Conservation (phyloP, 345 rosid species). For the Aquilaria yunnanensis region DNA sequence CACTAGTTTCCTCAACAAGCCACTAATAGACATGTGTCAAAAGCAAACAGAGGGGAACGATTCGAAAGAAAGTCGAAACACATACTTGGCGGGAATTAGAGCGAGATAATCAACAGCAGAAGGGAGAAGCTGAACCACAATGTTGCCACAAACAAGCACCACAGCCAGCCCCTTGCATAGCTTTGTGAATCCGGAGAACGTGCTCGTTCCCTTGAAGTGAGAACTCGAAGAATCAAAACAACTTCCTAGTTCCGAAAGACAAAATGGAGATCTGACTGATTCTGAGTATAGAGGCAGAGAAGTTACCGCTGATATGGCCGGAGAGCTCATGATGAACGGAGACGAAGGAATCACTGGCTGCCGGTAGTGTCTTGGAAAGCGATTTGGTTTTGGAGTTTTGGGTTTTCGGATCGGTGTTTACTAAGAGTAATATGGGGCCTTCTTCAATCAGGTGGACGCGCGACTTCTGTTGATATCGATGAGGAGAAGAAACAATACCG, state of each 20-base stretch:
- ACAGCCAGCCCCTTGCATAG: slow-evolving; percentile 87
- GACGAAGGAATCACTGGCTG: slow-evolving; percentile 5
- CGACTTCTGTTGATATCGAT: too few relatives aligned
- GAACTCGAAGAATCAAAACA: background rate
- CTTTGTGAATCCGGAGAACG: slow-evolving; percentile 73
- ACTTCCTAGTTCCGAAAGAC: too few relatives aligned
- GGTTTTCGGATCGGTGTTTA: background rate
- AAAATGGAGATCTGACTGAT: too few relatives aligned
- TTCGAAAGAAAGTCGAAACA: background rate
- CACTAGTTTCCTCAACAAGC: background rate
- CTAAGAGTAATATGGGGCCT: too few relatives aligned
- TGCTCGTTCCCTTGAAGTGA: slow-evolving; percentile 43
- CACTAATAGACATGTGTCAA: too few relatives aligned
- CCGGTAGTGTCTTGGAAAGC: slow-evolving; percentile 6
- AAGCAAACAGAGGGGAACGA: slow-evolving; percentile 2
- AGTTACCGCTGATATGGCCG: slow-evolving; percentile 20
- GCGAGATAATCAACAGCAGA: slow-evolving; percentile 64
- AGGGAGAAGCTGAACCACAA: slow-evolving; percentile 77
- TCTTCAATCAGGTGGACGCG: too few relatives aligned
- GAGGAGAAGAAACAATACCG: too few relatives aligned
- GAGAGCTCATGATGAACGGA: slow-evolving; percentile 40
- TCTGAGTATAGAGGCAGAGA: background rate
- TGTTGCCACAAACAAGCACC: slow-evolving; percentile 70
- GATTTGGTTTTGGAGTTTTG: slow-evolving; percentile 1
- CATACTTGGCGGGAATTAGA: slow-evolving; percentile 86